Evolutionary conservation across 495 filamentous ascomycete species (phyloP).

Genomic region (Evansstolkia leycettana): DNA sequence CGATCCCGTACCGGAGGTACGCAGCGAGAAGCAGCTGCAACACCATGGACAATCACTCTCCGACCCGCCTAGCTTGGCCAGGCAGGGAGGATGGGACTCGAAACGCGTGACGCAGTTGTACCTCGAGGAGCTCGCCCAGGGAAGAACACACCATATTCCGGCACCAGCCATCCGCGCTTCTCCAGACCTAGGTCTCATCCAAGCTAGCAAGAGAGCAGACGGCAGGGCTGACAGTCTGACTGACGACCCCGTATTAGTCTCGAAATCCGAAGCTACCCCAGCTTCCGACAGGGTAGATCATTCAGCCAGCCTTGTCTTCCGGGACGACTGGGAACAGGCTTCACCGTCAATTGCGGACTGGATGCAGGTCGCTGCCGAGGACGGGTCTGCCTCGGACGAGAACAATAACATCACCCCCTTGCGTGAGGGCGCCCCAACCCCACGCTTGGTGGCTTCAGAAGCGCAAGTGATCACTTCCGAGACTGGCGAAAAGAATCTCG

Average conservation of each 20-base stretch:
- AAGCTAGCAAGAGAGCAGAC: slow-evolving; percentile 6
- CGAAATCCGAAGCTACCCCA: slow-evolving; percentile 12
- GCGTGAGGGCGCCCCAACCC: slow-evolving; percentile 14
- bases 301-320: slow-evolving; percentile 32
- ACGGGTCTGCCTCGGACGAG: slow-evolving; percentile 15
- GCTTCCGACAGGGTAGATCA: slow-evolving; percentile 12
- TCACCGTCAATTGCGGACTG: slow-evolving; percentile 45
- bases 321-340: slow-evolving; percentile 41
- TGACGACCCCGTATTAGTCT: slow-evolving; percentile 27
- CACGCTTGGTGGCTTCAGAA: slow-evolving; percentile 8
- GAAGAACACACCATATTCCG: slow-evolving; percentile 14
- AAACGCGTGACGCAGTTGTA: slow-evolving; percentile 42
- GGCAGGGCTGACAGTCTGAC: slow-evolving; percentile 15
- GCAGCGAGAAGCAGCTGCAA: slow-evolving; percentile 4
- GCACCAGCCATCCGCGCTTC: slow-evolving; percentile 9
- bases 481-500: slow-evolving; percentile 16
- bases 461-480: slow-evolving; percentile 4
- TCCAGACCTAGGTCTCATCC: slow-evolving; percentile 8
- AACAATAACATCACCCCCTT: slow-evolving; percentile 9
- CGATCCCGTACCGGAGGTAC: slow-evolving; percentile 9
- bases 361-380: slow-evolving; percentile 36
- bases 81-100: slow-evolving; percentile 41
- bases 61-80: slow-evolving; percentile 31
- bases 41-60: slow-evolving; percentile 7
- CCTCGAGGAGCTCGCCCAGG: slow-evolving; percentile 35